These are phyloP conservation scores for Saccharomycopsis olivae DNA, from an alignment of 805 yeast genomes.

Conservation along the genomic window DNA sequence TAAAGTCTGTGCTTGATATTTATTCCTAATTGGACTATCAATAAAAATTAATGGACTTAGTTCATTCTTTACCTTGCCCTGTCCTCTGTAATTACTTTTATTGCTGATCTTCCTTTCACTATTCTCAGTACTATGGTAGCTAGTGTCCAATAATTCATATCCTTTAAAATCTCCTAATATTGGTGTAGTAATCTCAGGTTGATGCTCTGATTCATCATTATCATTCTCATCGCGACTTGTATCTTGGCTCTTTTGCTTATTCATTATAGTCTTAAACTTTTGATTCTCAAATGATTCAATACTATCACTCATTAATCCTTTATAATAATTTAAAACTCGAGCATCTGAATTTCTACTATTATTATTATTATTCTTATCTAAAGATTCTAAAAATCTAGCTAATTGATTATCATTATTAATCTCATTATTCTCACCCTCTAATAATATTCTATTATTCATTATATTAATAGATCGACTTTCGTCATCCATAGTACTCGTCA, in stretches of 20 bases:
- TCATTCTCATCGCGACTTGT: neutral
- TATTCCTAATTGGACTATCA: constrained; percentile 13
- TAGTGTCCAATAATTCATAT: neutral
- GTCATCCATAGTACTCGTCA: no score
- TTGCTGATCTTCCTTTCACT: neutral
- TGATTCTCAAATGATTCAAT: constrained; percentile 4
- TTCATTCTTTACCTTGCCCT: no score
- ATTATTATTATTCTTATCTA: no score
- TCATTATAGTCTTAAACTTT: neutral
- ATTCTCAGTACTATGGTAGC: neutral
- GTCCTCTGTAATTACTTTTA: neutral
- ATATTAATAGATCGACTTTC: no score
- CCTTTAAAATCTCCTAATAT: neutral
- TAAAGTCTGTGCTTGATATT: neutral
- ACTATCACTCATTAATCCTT: constrained; percentile 9
- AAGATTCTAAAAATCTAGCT: no score
- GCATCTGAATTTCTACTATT: no score
- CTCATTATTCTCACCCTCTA: no score
- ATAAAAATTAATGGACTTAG: constrained; percentile 14
- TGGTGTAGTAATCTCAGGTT: neutral
- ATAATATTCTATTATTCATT: no score
- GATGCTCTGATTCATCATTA: neutral
- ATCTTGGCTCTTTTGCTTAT: neutral
- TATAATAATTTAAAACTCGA: constrained; percentile 11
- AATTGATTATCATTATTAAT: no score